A percentile compares a stretch with the other conserved stretches of the same genome.
Conservation (phyloP, 75 land plant species). For the Pseudotsuga menziesii region DNA sequence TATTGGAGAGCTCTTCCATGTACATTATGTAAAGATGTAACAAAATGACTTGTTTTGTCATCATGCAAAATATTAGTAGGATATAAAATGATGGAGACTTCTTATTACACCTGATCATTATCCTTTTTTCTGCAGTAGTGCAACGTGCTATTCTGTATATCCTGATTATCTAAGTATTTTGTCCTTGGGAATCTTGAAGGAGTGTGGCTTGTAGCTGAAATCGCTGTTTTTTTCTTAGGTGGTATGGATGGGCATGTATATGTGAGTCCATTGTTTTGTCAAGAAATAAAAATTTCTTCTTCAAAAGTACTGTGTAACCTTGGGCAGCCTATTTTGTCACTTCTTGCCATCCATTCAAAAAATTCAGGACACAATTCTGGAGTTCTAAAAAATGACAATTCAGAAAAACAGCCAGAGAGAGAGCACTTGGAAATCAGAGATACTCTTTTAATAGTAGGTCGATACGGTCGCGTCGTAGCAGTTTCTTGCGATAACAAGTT, state of each 20-base stretch:
- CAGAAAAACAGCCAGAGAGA: slow-evolving; percentile 9
- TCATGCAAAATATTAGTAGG: background rate
- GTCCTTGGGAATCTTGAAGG: background rate
- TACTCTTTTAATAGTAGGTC: slow-evolving; percentile 21
- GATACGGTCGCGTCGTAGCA: slow-evolving; percentile 16
- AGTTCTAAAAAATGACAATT: background rate
- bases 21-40: background rate
- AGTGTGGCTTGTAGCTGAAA: background rate
- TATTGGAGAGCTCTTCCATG: background rate
- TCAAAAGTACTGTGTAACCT: slow-evolving; percentile 24
- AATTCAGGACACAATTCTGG: background rate
- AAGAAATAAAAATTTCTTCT: slow-evolving; percentile 7
- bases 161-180: background rate
- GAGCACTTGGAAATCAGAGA: slow-evolving; percentile 11
- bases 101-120: background rate
- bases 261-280: slow-evolving; percentile 7
- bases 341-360: slow-evolving; percentile 12
- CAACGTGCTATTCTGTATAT: background rate
- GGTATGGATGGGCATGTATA: slow-evolving; percentile 17
- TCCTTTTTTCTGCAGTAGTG: background rate
- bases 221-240: slow-evolving; percentile 8
- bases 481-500: slow-evolving; percentile 13
- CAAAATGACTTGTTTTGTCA: background rate
- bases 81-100: background rate
- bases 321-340: slow-evolving; percentile 25